phyloP scores from a whole-genome alignment of 305 asterid species.

The Ruellia speciosa region DNA sequence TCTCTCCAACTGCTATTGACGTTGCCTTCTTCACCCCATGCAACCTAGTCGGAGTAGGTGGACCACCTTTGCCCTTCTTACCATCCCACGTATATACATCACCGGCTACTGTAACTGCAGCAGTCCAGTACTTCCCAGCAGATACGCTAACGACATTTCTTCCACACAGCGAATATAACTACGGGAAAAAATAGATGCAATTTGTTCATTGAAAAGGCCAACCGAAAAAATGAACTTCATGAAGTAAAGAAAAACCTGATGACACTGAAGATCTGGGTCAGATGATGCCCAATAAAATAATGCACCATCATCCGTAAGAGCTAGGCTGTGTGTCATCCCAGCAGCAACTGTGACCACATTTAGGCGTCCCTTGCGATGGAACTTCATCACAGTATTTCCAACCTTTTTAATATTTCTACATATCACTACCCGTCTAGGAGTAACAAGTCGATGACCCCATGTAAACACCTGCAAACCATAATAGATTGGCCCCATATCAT shows the following conservation, averaged over 20 bases:
- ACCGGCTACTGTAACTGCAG: conserved; percentile 78
- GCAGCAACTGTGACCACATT: conserved; percentile 80
- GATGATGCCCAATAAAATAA: conserved; percentile 85
- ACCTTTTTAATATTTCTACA: conserved; percentile 53
- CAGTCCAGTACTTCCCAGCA: conserved; percentile 95
- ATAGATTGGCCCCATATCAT: conserved; percentile 17
- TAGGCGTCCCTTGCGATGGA: conserved; percentile 75
- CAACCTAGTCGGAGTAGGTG: conserved; percentile 56
- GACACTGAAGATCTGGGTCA: conserved; percentile 65
- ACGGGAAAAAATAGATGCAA: conserved; percentile 15
- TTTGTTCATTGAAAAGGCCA: conserved; percentile 7
- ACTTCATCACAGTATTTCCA: conserved; percentile 59
- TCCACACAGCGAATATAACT: conserved; percentile 68
- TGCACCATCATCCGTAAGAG: conserved; percentile 89
- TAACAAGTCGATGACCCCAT: conserved; percentile 97
- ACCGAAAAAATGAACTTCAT: conserved; percentile 3
- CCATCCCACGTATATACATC: conserved; percentile 91
- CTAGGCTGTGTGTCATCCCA: conserved; percentile 76
- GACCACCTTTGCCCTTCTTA: conserved; percentile 50
- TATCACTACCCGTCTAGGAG: conserved; percentile 74
- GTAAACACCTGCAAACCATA: conserved; percentile 64
- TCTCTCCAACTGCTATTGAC: conserved; percentile 89
- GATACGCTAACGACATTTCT: conserved; percentile 57
- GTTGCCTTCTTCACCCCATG: conserved; percentile 92
- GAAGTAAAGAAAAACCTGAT: conserved; percentile 53